Evolutionary conservation across 345 rosid species (phyloP).

Genomic region (Syzygium jambos): DNA sequence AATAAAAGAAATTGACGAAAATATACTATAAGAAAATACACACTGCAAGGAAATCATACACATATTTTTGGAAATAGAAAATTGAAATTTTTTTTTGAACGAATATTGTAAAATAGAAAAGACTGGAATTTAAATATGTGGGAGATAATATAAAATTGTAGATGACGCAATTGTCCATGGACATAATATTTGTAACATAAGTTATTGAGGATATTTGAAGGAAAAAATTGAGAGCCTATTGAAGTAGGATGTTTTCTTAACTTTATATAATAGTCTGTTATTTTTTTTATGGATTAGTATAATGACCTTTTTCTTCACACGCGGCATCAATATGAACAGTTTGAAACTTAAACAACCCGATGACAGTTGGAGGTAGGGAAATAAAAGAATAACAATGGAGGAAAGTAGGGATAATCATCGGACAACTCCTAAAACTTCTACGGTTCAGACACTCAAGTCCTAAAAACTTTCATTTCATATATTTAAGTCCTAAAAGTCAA

Average conservation of each 20-base stretch:
- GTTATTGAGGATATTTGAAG: neutral
- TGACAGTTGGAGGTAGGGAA: neutral
- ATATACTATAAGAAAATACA: neutral
- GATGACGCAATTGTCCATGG: neutral
- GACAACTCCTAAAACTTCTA: neutral
- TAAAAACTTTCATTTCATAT: no score
- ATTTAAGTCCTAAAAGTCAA: neutral
- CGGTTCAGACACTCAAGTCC: neutral
- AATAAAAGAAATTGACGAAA: neutral
- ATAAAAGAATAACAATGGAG: neutral
- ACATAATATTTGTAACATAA: neutral
- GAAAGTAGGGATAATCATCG: neutral
- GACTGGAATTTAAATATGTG: neutral
- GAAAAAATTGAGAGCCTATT: neutral
- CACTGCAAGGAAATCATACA: neutral
- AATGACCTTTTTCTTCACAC: no score
- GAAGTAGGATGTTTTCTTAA: neutral
- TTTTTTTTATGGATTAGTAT: no score
- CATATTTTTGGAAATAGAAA: neutral
- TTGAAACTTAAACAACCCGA: neutral
- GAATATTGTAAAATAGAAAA: no score
- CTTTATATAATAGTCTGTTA: neutral
- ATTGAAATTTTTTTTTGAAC: rapidly evolving
- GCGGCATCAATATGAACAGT: neutral
- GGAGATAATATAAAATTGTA: neutral